Evolutionary conservation across 768 basidiomycete genomes (phyloP).

Genomic region (Chalciporus pseudorubinellus): DNA sequence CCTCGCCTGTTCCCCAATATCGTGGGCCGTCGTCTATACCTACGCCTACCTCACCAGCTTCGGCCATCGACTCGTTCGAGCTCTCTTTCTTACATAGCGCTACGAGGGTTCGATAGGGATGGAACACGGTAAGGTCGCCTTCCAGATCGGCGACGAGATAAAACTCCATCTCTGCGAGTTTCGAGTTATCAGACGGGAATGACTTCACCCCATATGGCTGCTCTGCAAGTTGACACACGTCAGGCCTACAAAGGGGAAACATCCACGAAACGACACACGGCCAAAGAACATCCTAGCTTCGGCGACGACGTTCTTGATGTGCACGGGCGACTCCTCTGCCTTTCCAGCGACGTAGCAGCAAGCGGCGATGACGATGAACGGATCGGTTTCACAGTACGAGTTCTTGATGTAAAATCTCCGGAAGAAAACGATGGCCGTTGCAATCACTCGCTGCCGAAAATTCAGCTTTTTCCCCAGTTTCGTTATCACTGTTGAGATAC

Average conservation of each 20-base stretch:
- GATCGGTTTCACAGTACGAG: slow-evolving; percentile 93
- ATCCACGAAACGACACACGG: slow-evolving; percentile 42
- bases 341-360: slow-evolving; percentile 97
- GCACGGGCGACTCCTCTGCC: slow-evolving; percentile 92
- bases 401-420: slow-evolving; percentile 97
- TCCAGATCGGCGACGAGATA: slow-evolving; percentile 96
- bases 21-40: slow-evolving; percentile 57
- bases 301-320: slow-evolving; percentile 87
- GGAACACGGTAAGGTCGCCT: slow-evolving; percentile 90
- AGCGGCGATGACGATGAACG: slow-evolving; percentile 86
- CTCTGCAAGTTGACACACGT: slow-evolving; percentile 32
- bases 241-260: background rate
- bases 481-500: slow-evolving; percentile 60
- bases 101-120: slow-evolving; percentile 89
- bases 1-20: slow-evolving; percentile 82
- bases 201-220: slow-evolving; percentile 70
- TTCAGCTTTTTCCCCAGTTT: slow-evolving; percentile 82
- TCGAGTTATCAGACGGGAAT: slow-evolving; percentile 87
- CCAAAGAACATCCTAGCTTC: slow-evolving; percentile 80
- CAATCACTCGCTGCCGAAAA: slow-evolving; percentile 86
- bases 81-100: slow-evolving; percentile 66
- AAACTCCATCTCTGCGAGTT: slow-evolving; percentile 98
- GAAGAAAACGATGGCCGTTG: slow-evolving; percentile 94
- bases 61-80: slow-evolving; percentile 44
- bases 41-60: slow-evolving; percentile 52